Conservation (phyloP, 331 rosid species). For the Ulmus americana region DNA sequence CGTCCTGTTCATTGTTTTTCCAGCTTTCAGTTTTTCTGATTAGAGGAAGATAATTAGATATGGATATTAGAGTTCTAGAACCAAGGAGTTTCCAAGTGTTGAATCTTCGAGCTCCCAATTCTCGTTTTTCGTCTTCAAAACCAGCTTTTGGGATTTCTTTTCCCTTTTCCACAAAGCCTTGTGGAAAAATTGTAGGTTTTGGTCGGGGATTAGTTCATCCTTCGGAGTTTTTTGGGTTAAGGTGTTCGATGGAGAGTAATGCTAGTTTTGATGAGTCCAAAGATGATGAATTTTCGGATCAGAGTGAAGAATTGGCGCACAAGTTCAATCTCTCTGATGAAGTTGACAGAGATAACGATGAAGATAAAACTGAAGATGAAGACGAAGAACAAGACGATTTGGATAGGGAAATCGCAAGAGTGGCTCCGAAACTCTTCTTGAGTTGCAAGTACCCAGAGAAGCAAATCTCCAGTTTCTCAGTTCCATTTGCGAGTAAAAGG, state of each 20-base stretch:
- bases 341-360: background rate
- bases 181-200: conserved; percentile 20
- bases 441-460: background rate
- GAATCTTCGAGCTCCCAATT: conserved; percentile 22
- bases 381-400: conserved; percentile 1
- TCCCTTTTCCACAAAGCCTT: conserved; percentile 14
- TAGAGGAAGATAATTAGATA: conserved; percentile 11
- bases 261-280: conserved; percentile 35
- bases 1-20: background rate
- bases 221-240: conserved; percentile 13
- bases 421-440: conserved; percentile 11
- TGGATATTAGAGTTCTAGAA: conserved; percentile 40
- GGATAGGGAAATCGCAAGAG: conserved; percentile 2
- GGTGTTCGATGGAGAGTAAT: conserved; percentile 13
- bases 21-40: conserved; percentile 1
- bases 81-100: conserved; percentile 28
- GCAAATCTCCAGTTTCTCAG: conserved; percentile 9
- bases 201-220: conserved; percentile 16
- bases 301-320: conserved; percentile 26
- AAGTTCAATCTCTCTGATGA: conserved; percentile 11
- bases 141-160: conserved; percentile 22
- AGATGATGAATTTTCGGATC: conserved; percentile 30
- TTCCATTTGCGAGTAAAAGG: conserved; percentile 18
- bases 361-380: background rate
- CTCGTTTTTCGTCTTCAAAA: conserved; percentile 18